Conservation (phyloP, 108 stramenopile species). For the Schizochytrium sp. region DNA sequence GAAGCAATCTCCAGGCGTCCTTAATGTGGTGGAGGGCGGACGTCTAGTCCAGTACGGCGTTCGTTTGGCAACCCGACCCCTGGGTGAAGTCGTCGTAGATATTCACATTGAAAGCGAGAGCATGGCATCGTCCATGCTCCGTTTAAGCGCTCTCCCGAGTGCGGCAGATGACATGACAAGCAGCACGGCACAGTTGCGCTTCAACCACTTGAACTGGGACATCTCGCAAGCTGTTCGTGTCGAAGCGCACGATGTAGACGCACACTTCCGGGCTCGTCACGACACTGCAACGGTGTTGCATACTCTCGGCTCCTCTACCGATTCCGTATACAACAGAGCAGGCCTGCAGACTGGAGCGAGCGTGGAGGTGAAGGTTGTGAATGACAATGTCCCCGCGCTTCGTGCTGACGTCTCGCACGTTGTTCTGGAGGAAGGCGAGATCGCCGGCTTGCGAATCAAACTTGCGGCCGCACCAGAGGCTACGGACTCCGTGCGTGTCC, state of each 20-base stretch:
- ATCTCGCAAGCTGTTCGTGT: neutral
- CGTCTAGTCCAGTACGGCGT: neutral
- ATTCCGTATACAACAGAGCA: neutral
- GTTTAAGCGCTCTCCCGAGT: neutral
- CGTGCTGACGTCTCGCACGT: neutral
- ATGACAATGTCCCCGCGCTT: neutral
- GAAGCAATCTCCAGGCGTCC: neutral
- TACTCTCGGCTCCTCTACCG: neutral
- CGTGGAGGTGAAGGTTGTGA: neutral
- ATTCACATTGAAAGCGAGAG: neutral
- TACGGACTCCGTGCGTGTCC: neutral
- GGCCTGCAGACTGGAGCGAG: neutral
- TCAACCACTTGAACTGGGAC: neutral
- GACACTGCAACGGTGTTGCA: neutral
- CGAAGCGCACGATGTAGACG: neutral
- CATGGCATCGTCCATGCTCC: neutral
- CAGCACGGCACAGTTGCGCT: neutral
- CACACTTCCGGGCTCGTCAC: neutral
- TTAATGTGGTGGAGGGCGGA: neutral
- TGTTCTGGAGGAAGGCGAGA: neutral
- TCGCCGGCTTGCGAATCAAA: neutral
- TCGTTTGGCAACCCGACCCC: neutral
- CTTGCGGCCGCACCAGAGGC: neutral
- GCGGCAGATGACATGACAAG: neutral
- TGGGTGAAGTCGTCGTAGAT: neutral